phyloP scores from a whole-genome alignment of 2,329 filamentous ascomycete species.

The Pseudopithomyces chartarum region DNA sequence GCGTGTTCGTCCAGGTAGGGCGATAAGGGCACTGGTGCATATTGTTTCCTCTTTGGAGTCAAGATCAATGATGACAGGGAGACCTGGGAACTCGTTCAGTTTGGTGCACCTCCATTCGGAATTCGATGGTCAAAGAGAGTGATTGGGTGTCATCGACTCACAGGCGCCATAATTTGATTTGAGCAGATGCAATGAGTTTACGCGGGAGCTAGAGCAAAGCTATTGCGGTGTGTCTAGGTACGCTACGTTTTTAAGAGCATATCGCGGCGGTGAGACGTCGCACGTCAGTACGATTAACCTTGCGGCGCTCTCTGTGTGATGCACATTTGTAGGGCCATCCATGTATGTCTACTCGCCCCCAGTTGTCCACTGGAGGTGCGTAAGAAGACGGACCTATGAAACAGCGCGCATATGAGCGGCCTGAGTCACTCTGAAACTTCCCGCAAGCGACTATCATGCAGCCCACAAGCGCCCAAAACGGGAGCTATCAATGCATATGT shows the following conservation, averaged over 20 bases:
- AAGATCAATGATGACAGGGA: constrained; percentile 17
- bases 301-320: constrained; percentile 27
- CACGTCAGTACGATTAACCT: constrained; percentile 19
- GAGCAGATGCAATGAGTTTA: not conserved
- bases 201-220: constrained; percentile 11
- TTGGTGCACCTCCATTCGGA: not conserved
- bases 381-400: constrained; percentile 17
- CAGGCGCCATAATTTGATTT: constrained; percentile 27
- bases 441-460: constrained; percentile 14
- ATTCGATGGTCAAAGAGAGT: not conserved
- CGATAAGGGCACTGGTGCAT: constrained; percentile 24
- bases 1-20: constrained; percentile 33
- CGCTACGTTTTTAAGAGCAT: constrained; percentile 16
- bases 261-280: constrained; percentile 31
- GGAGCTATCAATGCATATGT: constrained; percentile 9
- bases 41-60: constrained; percentile 20
- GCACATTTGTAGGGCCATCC: constrained; percentile 1
- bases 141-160: constrained; percentile 29
- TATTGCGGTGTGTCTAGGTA: constrained; percentile 7
- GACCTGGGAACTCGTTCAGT: constrained; percentile 3
- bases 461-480: not conserved
- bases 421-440: constrained; percentile 34
- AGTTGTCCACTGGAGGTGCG: constrained; percentile 8
- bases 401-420: constrained; percentile 6
- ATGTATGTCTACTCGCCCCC: constrained; percentile 28